These are phyloP conservation scores for Neurospora sp. DNA, from an alignment of 495 filamentous ascomycete species.

Conservation along the genomic window DNA sequence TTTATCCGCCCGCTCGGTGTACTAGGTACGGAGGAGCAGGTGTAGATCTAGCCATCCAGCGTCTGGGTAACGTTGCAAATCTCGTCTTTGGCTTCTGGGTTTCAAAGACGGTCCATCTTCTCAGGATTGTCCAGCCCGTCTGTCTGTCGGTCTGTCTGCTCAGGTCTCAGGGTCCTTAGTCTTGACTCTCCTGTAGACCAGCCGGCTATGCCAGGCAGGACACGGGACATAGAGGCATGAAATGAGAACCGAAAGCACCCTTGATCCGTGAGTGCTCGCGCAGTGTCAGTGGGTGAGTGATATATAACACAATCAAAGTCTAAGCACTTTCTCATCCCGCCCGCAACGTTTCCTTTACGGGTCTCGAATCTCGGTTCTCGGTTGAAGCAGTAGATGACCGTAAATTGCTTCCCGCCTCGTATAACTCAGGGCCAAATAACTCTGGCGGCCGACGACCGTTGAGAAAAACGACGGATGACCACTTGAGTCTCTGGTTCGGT, in stretches of 20 bases:
- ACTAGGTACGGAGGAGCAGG: not conserved
- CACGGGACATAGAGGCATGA: too few relatives aligned
- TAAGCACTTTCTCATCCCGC: not conserved
- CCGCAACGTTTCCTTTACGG: not conserved
- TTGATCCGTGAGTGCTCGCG: not conserved
- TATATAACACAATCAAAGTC: not conserved
- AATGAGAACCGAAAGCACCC: not conserved
- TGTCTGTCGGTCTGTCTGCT: not conserved
- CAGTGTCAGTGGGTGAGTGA: not conserved
- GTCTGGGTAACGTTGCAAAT: not conserved
- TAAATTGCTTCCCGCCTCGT: too few relatives aligned
- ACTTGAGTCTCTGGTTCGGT: not conserved
- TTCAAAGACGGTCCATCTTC: not conserved
- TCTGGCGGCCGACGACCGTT: not conserved
- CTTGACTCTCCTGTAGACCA: not conserved
- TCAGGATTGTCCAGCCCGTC: too few relatives aligned
- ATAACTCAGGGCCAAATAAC: not conserved
- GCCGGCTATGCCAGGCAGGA: too few relatives aligned
- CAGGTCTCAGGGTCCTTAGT: not conserved
- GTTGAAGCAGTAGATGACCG: too few relatives aligned
- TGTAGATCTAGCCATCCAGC: not conserved
- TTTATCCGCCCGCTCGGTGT: not conserved
- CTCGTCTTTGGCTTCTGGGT: not conserved
- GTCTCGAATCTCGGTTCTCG: not conserved
- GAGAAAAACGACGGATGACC: not conserved